A percentile compares a stretch with the other conserved stretches of the same genome.
Conservation (phyloP, 139 green algal species). For the Haematococcus sp. region DNA sequence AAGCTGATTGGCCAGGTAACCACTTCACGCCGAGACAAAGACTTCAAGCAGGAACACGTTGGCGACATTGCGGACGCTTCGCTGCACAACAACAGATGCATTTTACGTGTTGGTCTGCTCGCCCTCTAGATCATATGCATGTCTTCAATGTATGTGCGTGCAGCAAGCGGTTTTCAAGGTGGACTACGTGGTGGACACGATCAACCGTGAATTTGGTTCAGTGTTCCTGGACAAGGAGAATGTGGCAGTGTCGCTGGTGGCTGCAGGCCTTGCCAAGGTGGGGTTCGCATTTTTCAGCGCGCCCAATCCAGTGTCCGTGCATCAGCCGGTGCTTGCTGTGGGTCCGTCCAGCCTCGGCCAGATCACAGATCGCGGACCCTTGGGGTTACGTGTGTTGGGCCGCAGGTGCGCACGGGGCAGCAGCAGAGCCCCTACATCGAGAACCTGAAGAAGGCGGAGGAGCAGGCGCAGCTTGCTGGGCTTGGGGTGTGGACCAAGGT, state of each 20-base stretch:
- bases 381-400: neutral
- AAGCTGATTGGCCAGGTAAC: slow-evolving; percentile 82
- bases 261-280: slow-evolving; percentile 83
- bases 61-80: too few relatives aligned
- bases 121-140: too few relatives aligned
- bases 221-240: slow-evolving; percentile 88
- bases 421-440: slow-evolving; percentile 82
- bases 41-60: neutral
- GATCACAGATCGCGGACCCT: neutral
- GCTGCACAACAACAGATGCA: too few relatives aligned
- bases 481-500: slow-evolving; percentile 85
- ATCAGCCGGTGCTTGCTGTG: neutral
- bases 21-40: neutral
- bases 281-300: too few relatives aligned
- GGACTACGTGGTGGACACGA: slow-evolving; percentile 86
- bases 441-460: slow-evolving; percentile 71
- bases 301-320: too few relatives aligned
- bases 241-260: slow-evolving; percentile 65
- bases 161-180: slow-evolving; percentile 85
- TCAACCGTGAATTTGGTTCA: slow-evolving; percentile 88
- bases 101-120: too few relatives aligned
- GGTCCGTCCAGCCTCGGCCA: neutral
- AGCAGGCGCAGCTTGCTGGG: slow-evolving; percentile 59
- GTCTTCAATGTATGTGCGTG: neutral
- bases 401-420: slow-evolving; percentile 48